These are phyloP conservation scores for Penicillium cosmopolitanum DNA, from an alignment of 495 filamentous ascomycete genomes.

Conservation along the genomic window DNA sequence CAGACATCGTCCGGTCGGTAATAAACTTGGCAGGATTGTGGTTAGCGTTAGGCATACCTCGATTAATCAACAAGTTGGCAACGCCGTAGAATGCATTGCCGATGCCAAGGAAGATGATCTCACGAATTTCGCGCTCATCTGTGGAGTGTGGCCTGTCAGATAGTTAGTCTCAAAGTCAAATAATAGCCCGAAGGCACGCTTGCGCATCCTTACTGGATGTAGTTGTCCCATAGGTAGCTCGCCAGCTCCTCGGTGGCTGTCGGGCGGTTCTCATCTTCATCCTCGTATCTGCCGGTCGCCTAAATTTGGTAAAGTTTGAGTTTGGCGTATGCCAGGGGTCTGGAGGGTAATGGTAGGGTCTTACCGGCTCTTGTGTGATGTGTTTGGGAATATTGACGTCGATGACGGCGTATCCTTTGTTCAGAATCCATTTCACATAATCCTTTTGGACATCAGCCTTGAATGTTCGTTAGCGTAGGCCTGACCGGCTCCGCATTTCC, in stretches of 20 bases:
- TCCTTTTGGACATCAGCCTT: slow-evolving; percentile 77
- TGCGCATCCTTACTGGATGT: slow-evolving; percentile 67
- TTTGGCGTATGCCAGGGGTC: background rate
- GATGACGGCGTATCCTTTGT: slow-evolving; percentile 75
- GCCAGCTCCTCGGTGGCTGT: slow-evolving; percentile 73
- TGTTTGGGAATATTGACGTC: slow-evolving; percentile 88
- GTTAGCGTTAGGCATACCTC: slow-evolving; percentile 50
- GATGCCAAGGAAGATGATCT: slow-evolving; percentile 83
- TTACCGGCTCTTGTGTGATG: slow-evolving; percentile 50
- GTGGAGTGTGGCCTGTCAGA: slow-evolving; percentile 5
- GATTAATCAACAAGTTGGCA: slow-evolving; percentile 67
- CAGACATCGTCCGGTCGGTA: background rate
- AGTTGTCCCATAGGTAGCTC: slow-evolving; percentile 95
- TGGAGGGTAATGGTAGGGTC: background rate
- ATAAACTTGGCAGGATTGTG: too few relatives aligned
- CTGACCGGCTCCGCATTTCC: background rate
- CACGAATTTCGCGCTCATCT: slow-evolving; percentile 66
- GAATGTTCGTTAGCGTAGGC: slow-evolving; percentile 42
- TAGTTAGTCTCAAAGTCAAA: background rate
- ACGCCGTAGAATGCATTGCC: slow-evolving; percentile 75
- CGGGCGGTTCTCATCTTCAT: slow-evolving; percentile 45
- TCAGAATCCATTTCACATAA: slow-evolving; percentile 81
- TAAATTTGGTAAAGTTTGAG: background rate
- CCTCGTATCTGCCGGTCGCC: slow-evolving; percentile 42
- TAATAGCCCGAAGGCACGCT: background rate